A percentile compares a stretch with the other conserved stretches of the same genome.
These are phyloP conservation scores for Fusarium algeriense DNA, from an alignment of 2,329 filamentous ascomycete genomes.

Conservation along the genomic window DNA sequence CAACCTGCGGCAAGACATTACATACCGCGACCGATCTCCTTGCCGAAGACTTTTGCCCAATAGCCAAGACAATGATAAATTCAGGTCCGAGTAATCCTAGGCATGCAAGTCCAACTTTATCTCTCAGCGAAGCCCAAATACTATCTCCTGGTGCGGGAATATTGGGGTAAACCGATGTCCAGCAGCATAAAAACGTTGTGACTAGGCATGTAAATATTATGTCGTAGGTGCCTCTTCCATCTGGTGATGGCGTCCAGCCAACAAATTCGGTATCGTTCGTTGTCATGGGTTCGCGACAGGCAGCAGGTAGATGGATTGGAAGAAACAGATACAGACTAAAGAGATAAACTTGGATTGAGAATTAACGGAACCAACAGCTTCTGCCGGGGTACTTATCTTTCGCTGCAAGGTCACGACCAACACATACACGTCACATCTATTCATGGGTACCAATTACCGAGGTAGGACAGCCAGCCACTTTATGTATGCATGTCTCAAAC, in stretches of 20 bases:
- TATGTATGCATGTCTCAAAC: not conserved
- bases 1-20: not conserved
- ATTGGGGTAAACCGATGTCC: constrained; percentile 28
- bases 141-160: constrained; percentile 6
- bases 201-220: constrained; percentile 22
- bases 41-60: constrained; percentile 23
- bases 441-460: not conserved
- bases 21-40: constrained; percentile 18
- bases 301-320: not conserved
- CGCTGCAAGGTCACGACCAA: not conserved
- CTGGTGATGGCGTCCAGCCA: constrained; percentile 19
- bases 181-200: constrained; percentile 26
- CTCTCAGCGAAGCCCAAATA: constrained; percentile 1
- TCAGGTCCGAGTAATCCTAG: constrained; percentile 21
- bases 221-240: constrained; percentile 27
- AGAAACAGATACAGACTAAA: not conserved
- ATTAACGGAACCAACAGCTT: not conserved
- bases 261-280: constrained; percentile 14
- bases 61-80: constrained; percentile 19
- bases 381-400: not conserved
- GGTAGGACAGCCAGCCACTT: not conserved
- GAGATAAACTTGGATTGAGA: not conserved
- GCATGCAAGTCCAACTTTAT: constrained; percentile 22
- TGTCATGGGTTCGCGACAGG: not conserved
- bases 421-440: not conserved